phyloP scores from a whole-genome alignment of 169 alveolate species.

The Babesia sp. region DNA sequence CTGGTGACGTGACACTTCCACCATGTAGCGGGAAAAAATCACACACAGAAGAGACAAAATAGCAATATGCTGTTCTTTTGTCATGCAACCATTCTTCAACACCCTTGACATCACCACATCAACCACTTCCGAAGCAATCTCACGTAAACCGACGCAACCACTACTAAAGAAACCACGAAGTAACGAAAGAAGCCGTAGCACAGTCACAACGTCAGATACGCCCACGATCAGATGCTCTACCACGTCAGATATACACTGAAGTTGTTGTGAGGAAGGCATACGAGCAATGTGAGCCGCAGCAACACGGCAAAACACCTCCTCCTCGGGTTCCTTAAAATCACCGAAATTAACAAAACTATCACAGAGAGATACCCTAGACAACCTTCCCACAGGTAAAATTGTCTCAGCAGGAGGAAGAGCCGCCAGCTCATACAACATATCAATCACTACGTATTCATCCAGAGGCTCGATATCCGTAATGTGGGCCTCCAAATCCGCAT shows the following conservation, averaged over 20 bases:
- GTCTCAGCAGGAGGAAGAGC: neutral
- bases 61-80: neutral
- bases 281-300: conserved; percentile 10
- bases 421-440: conserved; percentile 1
- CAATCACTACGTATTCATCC: conserved; percentile 10
- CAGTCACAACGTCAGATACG: neutral
- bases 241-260: neutral
- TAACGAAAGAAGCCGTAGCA: neutral
- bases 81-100: neutral
- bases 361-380: neutral
- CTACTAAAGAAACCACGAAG: conserved; percentile 15
- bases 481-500: conserved; percentile 2
- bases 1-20: conserved; percentile 9
- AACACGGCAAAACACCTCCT: neutral
- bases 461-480: neutral
- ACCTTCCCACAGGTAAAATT: neutral
- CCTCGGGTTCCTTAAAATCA: neutral
- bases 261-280: conserved; percentile 9
- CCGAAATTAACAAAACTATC: neutral
- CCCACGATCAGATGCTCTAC: neutral
- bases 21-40: neutral
- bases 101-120: conserved; percentile 14
- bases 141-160: neutral
- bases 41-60: neutral
- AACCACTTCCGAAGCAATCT: conserved; percentile 3